These are phyloP conservation scores for Cyberlindnera meyerae DNA, from an alignment of 805 yeast species.

Conservation along the genomic window DNA sequence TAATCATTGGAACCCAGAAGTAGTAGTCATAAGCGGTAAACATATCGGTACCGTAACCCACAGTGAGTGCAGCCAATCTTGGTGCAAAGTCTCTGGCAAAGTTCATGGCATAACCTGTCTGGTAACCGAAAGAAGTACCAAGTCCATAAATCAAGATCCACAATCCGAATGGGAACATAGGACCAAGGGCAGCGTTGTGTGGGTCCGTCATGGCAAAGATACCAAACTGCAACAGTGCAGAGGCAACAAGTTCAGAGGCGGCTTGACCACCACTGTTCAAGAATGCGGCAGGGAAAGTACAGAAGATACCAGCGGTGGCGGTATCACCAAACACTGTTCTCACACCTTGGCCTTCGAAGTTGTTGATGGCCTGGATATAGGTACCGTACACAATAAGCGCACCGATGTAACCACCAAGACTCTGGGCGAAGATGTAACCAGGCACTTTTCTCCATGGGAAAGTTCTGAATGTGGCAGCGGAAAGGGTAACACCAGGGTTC, in stretches of 20 bases:
- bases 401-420: conserved; percentile 45
- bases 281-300: conserved; percentile 40
- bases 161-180: conserved; percentile 43
- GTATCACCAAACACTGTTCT: conserved; percentile 23
- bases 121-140: conserved; percentile 45
- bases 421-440: conserved; percentile 41
- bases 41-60: conserved; percentile 41
- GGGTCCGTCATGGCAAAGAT: conserved; percentile 50
- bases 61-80: conserved; percentile 41
- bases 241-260: conserved; percentile 41
- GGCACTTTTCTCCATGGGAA: conserved; percentile 47
- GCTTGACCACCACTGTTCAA: conserved; percentile 41
- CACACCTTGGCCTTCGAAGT: conserved; percentile 31
- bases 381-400: conserved; percentile 42
- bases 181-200: conserved; percentile 41
- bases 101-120: conserved; percentile 53
- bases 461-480: conserved; percentile 43
- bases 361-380: conserved; percentile 36
- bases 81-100: conserved; percentile 54
- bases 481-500: conserved; percentile 48
- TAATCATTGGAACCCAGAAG: conserved; percentile 50
- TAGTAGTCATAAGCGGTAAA: conserved; percentile 39
- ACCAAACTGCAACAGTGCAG: conserved; percentile 41
- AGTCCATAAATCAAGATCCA: conserved; percentile 40
- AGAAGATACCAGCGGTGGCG: conserved; percentile 40